These are phyloP conservation scores for Psilocybe mexicana DNA, from an alignment of 1,284 basidiomycete genomes.

Conservation along the genomic window DNA sequence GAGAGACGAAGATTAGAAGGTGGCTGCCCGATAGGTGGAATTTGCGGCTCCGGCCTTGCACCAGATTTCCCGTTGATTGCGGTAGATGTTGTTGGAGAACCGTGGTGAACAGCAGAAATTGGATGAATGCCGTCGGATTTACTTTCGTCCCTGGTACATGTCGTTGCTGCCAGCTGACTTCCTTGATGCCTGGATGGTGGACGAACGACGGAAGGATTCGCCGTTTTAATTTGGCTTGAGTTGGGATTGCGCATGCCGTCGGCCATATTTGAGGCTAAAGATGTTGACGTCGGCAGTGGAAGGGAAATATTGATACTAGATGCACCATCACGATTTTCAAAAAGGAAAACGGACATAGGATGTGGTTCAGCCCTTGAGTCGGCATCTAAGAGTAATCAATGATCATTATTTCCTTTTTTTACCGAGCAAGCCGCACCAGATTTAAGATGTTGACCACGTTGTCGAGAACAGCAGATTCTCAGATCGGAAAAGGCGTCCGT, in stretches of 20 bases:
- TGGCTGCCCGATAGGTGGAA: not conserved
- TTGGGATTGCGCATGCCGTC: not conserved
- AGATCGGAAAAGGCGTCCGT: not conserved
- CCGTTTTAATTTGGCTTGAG: not conserved
- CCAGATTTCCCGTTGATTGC: not conserved
- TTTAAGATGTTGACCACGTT: not conserved
- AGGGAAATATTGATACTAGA: not conserved
- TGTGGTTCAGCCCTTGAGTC: not conserved
- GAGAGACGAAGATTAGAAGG: not conserved
- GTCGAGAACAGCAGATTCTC: not conserved
- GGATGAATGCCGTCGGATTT: not conserved
- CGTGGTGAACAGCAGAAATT: not conserved
- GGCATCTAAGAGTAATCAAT: not conserved
- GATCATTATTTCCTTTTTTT: not conserved
- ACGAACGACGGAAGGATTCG: not conserved
- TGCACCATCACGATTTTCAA: not conserved
- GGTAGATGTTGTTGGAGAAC: not conserved
- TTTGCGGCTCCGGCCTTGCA: not conserved
- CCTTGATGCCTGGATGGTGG: not conserved
- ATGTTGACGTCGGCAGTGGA: not conserved
- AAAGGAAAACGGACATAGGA: not conserved
- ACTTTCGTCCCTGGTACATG: not conserved
- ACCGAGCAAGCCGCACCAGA: not conserved
- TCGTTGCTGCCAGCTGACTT: not conserved
- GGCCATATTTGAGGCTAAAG: not conserved